Base-by-base conservation (phyloP, 139 green algal genomes). In the Tetraselmis striata region DNA sequence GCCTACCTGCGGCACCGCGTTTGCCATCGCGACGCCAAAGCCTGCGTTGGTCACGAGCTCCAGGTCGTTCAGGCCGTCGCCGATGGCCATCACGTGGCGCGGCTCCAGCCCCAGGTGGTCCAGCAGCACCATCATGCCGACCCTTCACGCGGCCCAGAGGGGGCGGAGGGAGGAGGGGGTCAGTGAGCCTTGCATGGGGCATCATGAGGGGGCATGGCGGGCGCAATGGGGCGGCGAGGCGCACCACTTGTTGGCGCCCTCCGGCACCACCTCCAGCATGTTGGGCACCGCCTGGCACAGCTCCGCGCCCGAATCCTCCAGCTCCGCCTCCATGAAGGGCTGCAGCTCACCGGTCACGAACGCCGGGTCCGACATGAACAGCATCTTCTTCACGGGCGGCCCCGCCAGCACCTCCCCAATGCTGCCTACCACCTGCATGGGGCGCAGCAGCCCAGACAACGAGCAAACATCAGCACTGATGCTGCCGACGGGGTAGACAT, bases 181-280 rank as follows among this genome's bases (percentile, higher is more conserved):
- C 45, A 18, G 11, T 18, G 45, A 25, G 45, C 45, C 18, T 67
- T 67, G 45, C 45, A 67, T 67, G 11, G 18, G 5, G 45, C 11
- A 67, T 5, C 5, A 18, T 67, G 45, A 67, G 45, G 45, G 18
- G 45, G 11, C 5, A 67, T 25, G 18, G 45, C 5, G 45, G 18
- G 45, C 5, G 45, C 45, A n/a, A n/a, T 67, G 45, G 5, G 18
- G 45, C 5, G 45, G 24, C 0, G 24, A 85, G 2, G 32, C 32
- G 11, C 18, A 67, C 88, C 92, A 95, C 86, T 99, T 99, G 90
- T 96, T 94, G 23, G 95, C 90, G 0, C 96, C 96, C 1, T 77
- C 30, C 0, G 96, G 96, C 32, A 98, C 91, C 11, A 99, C 83
- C 88, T 99, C 96, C 30, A 99, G 85, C 95, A 98, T 98, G 77